Percentiles rank a stretch among this genome's conserved stretches.
Evolutionary conservation across 2,329 filamentous ascomycete species (phyloP).

Genomic region (Aspergillus persii): DNA sequence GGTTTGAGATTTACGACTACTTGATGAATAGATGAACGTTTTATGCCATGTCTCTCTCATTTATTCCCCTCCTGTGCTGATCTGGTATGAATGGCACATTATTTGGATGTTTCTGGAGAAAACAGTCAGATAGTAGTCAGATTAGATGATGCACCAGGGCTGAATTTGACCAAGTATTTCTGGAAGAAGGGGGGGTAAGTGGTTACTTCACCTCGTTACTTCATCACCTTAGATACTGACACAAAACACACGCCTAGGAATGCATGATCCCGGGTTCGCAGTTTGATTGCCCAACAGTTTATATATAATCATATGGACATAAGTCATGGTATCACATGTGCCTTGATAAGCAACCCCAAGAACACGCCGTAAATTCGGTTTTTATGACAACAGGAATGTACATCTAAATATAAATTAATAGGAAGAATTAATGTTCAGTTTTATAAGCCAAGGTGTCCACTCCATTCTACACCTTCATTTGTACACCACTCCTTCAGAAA

Average conservation of each 20-base stretch:
- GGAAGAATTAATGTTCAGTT: neutral
- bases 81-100: too few relatives aligned
- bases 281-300: neutral
- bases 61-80: too few relatives aligned
- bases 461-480: slow-evolving; percentile 47
- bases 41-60: neutral
- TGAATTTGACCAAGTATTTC: too few relatives aligned
- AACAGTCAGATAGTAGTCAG: too few relatives aligned
- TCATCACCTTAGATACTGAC: too few relatives aligned
- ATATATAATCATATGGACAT: neutral
- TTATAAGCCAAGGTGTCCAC: slow-evolving; percentile 39
- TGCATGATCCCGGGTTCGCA: neutral
- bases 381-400: neutral
- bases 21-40: neutral
- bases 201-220: too few relatives aligned
- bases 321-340: slow-evolving; percentile 34
- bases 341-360: neutral
- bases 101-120: too few relatives aligned
- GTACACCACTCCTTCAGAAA: slow-evolving; percentile 48
- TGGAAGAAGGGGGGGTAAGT: too few relatives aligned
- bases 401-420: neutral
- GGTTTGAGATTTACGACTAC: neutral
- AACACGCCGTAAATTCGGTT: neutral
- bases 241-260: neutral
- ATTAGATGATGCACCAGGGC: too few relatives aligned